Conservation (phyloP, 805 yeast species). For the Wickerhamomyces pijperi region DNA sequence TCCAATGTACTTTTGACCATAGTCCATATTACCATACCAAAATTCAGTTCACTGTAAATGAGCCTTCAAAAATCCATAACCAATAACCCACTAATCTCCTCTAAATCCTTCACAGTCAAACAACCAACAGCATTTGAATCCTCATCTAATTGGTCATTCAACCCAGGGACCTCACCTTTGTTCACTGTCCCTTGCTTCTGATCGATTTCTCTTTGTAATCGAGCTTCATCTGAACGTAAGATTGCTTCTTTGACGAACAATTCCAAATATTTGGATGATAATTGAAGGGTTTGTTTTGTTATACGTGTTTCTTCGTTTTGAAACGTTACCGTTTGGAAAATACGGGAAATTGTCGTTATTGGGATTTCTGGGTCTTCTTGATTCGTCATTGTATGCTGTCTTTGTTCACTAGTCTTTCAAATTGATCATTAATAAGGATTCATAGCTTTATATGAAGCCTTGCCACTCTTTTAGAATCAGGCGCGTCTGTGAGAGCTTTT, state of each 20-base stretch:
- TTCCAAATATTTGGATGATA: conserved; percentile 42
- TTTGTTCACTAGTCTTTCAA: too few species aligned
- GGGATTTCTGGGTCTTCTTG: too few species aligned
- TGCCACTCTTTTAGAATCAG: too few species aligned
- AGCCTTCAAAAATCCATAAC: conserved; percentile 46
- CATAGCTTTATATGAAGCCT: too few species aligned
- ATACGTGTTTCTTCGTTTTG: conserved; percentile 34
- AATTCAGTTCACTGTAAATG: too few species aligned
- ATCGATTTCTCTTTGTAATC: conserved; percentile 15
- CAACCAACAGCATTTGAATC: conserved; percentile 13
- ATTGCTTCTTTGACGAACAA: conserved; percentile 52
- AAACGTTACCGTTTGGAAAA: conserved; percentile 41
- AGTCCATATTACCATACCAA: too few species aligned
- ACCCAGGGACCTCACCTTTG: not conserved
- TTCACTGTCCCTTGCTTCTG: not conserved
- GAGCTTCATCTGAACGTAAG: conserved; percentile 42
- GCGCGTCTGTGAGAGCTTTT: too few species aligned
- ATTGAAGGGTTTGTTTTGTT: conserved; percentile 34
- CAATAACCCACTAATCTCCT: conserved; percentile 44
- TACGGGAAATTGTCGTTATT: conserved; percentile 32
- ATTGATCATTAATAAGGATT: too few species aligned
- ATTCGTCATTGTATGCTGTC: too few species aligned
- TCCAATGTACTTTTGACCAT: too few species aligned
- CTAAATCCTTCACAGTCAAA: conserved; percentile 43
- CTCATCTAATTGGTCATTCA: conserved; percentile 7